Conservation (phyloP, 805 yeast species). For the Teunomyces stri region DNA sequence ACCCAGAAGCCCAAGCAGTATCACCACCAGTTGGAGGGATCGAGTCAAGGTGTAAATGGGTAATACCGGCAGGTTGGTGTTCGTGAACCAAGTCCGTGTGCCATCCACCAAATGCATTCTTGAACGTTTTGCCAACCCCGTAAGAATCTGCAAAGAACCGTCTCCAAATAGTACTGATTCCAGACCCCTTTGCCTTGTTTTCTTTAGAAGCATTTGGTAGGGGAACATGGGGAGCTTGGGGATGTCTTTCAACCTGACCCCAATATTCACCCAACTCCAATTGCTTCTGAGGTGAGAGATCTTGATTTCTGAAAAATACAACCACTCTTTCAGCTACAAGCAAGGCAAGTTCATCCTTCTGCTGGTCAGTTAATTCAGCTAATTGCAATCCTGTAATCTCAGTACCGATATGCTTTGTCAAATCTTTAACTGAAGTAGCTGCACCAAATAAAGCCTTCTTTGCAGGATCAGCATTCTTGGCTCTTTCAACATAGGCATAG, state of each 20-base stretch:
- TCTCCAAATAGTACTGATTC: conserved; percentile 9
- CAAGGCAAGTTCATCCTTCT: conserved; percentile 47
- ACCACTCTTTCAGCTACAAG: conserved; percentile 50
- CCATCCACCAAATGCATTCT: conserved; percentile 23
- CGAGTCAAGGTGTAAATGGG: conserved; percentile 52
- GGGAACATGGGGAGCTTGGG: conserved; percentile 28
- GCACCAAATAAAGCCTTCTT: conserved; percentile 40
- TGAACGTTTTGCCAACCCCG: conserved; percentile 2
- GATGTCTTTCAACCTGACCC: conserved; percentile 45
- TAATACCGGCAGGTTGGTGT: conserved; percentile 54
- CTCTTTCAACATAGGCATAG: conserved; percentile 33
- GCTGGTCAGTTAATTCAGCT: conserved; percentile 39
- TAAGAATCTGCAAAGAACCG: conserved; percentile 7
- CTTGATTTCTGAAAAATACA: conserved; percentile 50
- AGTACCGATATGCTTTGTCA: conserved; percentile 49
- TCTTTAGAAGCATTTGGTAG: conserved; percentile 6
- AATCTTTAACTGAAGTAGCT: conserved; percentile 38
- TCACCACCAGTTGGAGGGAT: conserved; percentile 53
- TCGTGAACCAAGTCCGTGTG: conserved; percentile 59
- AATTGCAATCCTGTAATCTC: conserved; percentile 49
- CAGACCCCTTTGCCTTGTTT: conserved; percentile 7
- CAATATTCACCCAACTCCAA: conserved; percentile 44
- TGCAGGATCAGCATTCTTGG: conserved; percentile 34
- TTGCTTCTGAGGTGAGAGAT: conserved; percentile 42
- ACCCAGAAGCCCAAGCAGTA: conserved; percentile 52